Conservation (phyloP, 1,284 basidiomycete species). For the Clitocybe nebularis region DNA sequence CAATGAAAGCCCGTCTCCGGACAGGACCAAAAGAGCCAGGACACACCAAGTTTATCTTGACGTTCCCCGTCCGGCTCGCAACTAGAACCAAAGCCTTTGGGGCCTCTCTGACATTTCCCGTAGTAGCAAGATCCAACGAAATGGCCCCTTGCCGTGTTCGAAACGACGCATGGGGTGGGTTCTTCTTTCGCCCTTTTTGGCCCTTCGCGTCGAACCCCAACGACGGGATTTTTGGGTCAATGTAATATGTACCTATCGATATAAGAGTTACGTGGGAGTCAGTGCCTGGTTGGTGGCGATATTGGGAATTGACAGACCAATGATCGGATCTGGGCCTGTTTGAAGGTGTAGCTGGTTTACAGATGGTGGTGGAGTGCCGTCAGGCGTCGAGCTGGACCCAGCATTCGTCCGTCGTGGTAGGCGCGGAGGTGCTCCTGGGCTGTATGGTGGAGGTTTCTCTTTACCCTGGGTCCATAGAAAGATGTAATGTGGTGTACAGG, state of each 20-base stretch:
- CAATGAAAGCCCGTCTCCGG: background rate
- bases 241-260: slow-evolving; percentile 32
- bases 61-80: slow-evolving; percentile 29
- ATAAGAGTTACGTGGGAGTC: too few relatives aligned
- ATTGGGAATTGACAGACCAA: too few relatives aligned
- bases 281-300: too few relatives aligned
- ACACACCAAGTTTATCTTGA: slow-evolving; percentile 35
- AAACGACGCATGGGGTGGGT: slow-evolving; percentile 34
- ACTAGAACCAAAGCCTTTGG: slow-evolving; percentile 31
- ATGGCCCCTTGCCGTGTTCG: slow-evolving; percentile 35
- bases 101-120: slow-evolving; percentile 23
- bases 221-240: slow-evolving; percentile 29
- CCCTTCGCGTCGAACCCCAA: slow-evolving; percentile 20
- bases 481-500: too few relatives aligned
- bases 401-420: too few relatives aligned
- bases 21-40: background rate
- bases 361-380: slow-evolving; percentile 7
- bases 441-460: background rate
- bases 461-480: too few relatives aligned
- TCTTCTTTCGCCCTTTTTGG: slow-evolving; percentile 22
- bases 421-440: too few relatives aligned
- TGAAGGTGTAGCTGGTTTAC: slow-evolving; percentile 29
- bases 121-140: slow-evolving; percentile 30
- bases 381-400: too few relatives aligned
- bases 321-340: slow-evolving; percentile 25